Base-by-base conservation (phyloP, 2,329 filamentous ascomycete species). In the Botryotinia calthae region DNA sequence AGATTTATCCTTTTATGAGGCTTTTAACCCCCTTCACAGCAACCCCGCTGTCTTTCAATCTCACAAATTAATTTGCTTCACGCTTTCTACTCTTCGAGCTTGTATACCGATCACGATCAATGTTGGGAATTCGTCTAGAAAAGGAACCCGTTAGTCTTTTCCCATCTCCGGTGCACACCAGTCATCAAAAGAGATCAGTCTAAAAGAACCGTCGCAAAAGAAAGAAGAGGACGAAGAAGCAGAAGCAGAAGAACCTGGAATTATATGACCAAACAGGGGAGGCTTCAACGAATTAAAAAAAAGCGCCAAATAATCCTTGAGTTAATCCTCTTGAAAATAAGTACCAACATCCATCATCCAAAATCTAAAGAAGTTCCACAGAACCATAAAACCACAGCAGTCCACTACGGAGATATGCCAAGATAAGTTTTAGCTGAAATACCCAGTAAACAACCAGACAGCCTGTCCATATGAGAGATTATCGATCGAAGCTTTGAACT, bases 251-350 rank as follows among this genome's bases (percentile, higher is more conserved):
- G 28, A 59, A 59, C 9, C 20, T 34, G 58, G 42, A 68, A 56
- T 68, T 42, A 28, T 40, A 56, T 56, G 18, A 34, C 34, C 28
- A 18, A 34, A 46, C 40, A 64, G 42, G 42, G 42, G 40, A 31
- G 46, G 44, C n/a, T 31, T 64, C 44, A 64, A 64, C 40, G 9
- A 63, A 44, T 44, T 31, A 22, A 42, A 44, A 42, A 42, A 31
- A 64, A 22, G 62, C 58, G 58, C 34, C 58, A 44, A 37, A 70
- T 71, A 64, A 71, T 56, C 69, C 69, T 48, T 65, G 59, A 65
- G 69, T 42, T 20, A 51, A 71, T 71, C 59, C 69, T 66, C 20
- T 66, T 1, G 22, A 51, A 54, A 65, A 62, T 14, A 66, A 69
- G 51, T 71, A 54, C 25, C 59, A 64, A 56, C 44, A 54, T 51